Conservation (phyloP, 106 monocot genomes). For the Dendrobium nobile region DNA sequence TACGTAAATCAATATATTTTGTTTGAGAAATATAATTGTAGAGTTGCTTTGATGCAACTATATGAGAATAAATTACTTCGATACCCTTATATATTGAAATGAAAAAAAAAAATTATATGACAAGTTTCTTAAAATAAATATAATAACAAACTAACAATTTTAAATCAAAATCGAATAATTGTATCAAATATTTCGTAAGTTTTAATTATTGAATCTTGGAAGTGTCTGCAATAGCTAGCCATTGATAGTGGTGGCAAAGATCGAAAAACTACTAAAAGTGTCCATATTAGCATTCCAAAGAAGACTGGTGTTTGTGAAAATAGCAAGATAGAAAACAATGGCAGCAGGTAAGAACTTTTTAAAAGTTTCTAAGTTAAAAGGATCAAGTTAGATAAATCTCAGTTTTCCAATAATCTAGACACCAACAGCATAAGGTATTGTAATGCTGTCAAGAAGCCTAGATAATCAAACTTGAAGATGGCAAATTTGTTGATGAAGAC, state of each 20-base stretch:
- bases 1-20: no score
- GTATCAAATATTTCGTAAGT: no score
- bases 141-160: no score
- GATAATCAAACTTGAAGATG: conserved; percentile 72
- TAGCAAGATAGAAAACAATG: conserved; percentile 70
- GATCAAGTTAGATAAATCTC: conserved; percentile 56
- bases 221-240: conserved; percentile 70
- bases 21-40: no score
- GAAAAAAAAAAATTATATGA: no score
- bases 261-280: conserved; percentile 72
- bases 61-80: no score
- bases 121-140: no score
- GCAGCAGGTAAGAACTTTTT: conserved; percentile 80
- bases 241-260: conserved; percentile 70
- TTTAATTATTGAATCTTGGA: not conserved
- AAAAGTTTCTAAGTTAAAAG: conserved; percentile 53
- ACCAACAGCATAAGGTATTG: conserved; percentile 35
- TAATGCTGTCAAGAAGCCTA: conserved; percentile 58
- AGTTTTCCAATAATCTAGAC: conserved; percentile 19
- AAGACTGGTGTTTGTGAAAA: conserved; percentile 87
- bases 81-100: no score
- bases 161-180: no score
- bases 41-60: no score
- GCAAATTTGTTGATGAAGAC: conserved; percentile 83
- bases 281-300: conserved; percentile 75